Base-by-base conservation (phyloP, 306 rosid species). In the Hippophae gyantsensis region DNA sequence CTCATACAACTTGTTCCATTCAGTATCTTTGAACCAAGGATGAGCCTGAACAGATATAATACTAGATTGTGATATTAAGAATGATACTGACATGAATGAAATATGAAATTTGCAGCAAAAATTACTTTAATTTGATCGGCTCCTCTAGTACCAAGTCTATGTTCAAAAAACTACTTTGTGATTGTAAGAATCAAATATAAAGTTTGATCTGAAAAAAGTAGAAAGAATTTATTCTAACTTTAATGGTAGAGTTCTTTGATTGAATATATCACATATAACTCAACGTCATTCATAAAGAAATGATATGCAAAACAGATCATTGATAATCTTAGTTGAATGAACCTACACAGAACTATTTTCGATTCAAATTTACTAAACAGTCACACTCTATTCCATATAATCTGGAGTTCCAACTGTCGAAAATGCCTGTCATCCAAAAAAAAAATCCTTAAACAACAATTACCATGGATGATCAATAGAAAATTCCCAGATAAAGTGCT, bases 331-430 rank as follows among this genome's bases (percentile, higher is more conserved):
- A 18, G 18, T 27, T 27, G 38, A 27, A 27, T 27, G 38, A 7
- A 74, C 63, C 32, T 49, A 49, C 53, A 48, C 67, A 59, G 56
- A 57, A 60, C 53, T 54, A 62, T 6, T 43, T 13, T 49, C 52
- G 10, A 11, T 53, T 52, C 40, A 11, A 47, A 52, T 53, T 44
- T 61, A 82, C 88, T 55, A 43, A 90, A 95, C 95, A 90, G 78
- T 90, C 97, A 7, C 95, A 87, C 57, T 87, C 97, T 62, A 85
- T 76, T 62, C 95, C 82, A 40, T 87, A 65, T 90, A 87, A 68
- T 90, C 95, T 10, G 97, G 95, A 18, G 95, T 90, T 69, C 95
- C 97, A 38, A 87, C 97, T 12, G 94, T 90, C 46, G 97, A 90
- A 76, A 52, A 90, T 51, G 97, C 97, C 95, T 90, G 78, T 46